Percentiles rank a stretch among this genome's conserved stretches.
Conservation (phyloP, 2,329 filamentous ascomycete species). For the Phaeosphaeriaceae sp. region DNA sequence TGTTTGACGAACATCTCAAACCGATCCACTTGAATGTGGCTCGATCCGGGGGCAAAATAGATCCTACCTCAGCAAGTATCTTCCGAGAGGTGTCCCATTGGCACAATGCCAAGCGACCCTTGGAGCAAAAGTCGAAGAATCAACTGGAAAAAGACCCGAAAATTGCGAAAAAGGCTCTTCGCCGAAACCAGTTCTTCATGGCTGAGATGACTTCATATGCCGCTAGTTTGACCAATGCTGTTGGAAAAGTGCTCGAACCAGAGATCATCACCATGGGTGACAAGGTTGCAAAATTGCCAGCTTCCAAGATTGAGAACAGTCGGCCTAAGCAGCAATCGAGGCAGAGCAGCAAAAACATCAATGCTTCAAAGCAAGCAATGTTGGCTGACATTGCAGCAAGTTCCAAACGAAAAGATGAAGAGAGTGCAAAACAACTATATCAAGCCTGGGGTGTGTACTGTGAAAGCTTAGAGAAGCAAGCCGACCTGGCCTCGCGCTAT, state of each 20-base stretch:
- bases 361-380: constrained; percentile 52
- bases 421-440: constrained; percentile 49
- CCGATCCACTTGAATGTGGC: constrained; percentile 51
- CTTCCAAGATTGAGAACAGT: constrained; percentile 16
- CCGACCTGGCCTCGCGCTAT: constrained; percentile 54
- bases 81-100: constrained; percentile 63
- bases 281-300: neutral
- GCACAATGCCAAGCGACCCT: constrained; percentile 64
- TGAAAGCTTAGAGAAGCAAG: constrained; percentile 56
- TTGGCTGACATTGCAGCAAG: constrained; percentile 51
- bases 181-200: constrained; percentile 69
- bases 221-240: constrained; percentile 70
- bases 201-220: constrained; percentile 72
- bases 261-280: constrained; percentile 64
- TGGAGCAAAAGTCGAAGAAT: constrained; percentile 51
- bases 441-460: constrained; percentile 55
- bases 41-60: constrained; percentile 27
- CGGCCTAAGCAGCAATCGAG: constrained; percentile 29
- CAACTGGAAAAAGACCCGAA: constrained; percentile 42
- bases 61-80: constrained; percentile 47
- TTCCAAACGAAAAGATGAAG: constrained; percentile 52
- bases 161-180: constrained; percentile 41
- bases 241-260: constrained; percentile 67
- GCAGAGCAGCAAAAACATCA: constrained; percentile 40
- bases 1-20: constrained; percentile 57